Evolutionary conservation across 2,329 filamentous ascomycete genomes (phyloP).

Genomic region (Elsinoe ampelina): DNA sequence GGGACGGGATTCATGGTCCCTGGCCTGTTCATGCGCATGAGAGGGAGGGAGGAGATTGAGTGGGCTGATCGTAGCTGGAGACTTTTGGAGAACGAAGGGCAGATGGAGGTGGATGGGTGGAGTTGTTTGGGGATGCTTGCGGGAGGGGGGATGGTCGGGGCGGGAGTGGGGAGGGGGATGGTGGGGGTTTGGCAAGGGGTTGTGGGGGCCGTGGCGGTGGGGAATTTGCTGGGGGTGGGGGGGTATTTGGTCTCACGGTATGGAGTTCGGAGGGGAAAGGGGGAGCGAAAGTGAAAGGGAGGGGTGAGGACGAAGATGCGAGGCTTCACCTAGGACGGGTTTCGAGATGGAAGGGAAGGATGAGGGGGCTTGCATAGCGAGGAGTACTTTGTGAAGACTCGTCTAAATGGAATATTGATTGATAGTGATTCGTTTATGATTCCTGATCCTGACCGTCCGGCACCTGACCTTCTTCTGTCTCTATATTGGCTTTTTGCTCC

Average conservation of each 20-base stretch:
- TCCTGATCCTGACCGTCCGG: too few relatives aligned
- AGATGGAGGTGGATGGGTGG: slow-evolving; percentile 50
- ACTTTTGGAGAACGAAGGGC: slow-evolving; percentile 48
- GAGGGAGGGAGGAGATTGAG: slow-evolving; percentile 49
- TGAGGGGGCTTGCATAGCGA: too few relatives aligned
- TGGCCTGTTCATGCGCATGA: slow-evolving; percentile 44
- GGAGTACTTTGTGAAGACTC: too few relatives aligned
- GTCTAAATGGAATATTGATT: too few relatives aligned
- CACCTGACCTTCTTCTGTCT: too few relatives aligned
- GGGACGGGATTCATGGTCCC: slow-evolving; percentile 38
- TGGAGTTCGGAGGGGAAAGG: slow-evolving; percentile 40
- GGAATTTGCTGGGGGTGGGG: slow-evolving; percentile 41
- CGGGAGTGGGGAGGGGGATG: slow-evolving; percentile 31
- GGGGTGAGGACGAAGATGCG: too few relatives aligned
- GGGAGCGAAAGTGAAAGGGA: slow-evolving; percentile 24
- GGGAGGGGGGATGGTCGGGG: slow-evolving; percentile 29
- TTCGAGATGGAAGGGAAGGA: too few relatives aligned
- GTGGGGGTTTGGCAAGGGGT: slow-evolving; percentile 25
- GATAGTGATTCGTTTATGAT: too few relatives aligned
- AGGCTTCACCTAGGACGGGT: too few relatives aligned
- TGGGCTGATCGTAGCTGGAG: slow-evolving; percentile 57
- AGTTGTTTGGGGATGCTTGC: slow-evolving; percentile 38
- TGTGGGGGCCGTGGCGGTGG: background rate
- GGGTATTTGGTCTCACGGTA: slow-evolving; percentile 45
- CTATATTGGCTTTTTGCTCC: too few relatives aligned